Evolutionary conservation across 2,329 filamentous ascomycete species (phyloP), one percentile per base, ranked within the genome.

Genomic region (Lasiodiplodia gonubiensis): DNA sequence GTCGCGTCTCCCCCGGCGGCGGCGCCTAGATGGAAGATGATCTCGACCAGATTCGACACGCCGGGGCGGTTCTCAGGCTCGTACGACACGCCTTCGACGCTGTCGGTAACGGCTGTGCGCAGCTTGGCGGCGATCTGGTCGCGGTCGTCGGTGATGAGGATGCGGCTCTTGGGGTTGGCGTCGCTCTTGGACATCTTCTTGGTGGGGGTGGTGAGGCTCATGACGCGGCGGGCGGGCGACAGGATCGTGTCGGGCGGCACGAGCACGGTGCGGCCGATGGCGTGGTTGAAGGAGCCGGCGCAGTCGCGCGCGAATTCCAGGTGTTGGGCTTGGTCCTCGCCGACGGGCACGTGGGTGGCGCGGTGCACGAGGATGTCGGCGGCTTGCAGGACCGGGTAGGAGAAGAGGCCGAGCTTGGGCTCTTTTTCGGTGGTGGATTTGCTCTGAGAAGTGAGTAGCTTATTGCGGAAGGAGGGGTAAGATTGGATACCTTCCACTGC

Each of bases 131-230:
- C 79, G 69, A 98, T 94, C 3, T 84, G 81, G 0, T 86, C 80
- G 0, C 86, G 81, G 0, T 83, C 79, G 72, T 97, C 92, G 2
- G 90, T 97, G 69, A 99, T 88, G 14, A 95, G 81, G 72, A 99
- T 96, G 21, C 93, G 87, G 8, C 93, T 96, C 60, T 86, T 86
- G 2, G 86, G 84, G 71, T 91, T 87, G 0, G 84, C 75, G 73
- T 93, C 86, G 0, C 93, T 97, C 80, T 99, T 99, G 67, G 93
- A 97, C 95, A 99, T 99, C 77, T 99, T 99, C 64, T 87, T 84
- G 0, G 78, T 81, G 0, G 95, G 94, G 12, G 92, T 83, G 63
- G 87, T 88, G 25, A 99, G 86, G 21, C 93, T 97, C 94, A 97
- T 98, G 69, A 99, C 86, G 69, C 94, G 89, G 73, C 91, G 92